Evolutionary conservation across 257 asterid species (phyloP), one percentile per base, ranked within the genome.

Genomic region (Penstemon newberryi): DNA sequence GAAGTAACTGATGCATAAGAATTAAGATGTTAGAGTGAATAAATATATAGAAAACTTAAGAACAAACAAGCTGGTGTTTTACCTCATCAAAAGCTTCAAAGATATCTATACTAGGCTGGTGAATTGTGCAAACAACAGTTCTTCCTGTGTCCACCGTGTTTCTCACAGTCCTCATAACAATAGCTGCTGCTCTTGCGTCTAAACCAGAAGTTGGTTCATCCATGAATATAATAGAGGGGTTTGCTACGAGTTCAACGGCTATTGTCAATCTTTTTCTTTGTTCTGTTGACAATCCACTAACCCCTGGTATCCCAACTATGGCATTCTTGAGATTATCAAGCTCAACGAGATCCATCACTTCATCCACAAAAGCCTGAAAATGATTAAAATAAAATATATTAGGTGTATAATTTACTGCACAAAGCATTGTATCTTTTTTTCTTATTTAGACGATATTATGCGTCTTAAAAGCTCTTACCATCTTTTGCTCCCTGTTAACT

Each of bases 51-150:
- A 55, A 55, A 18, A 55, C 37, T 15, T 55, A 18, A 55, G 36
- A 13, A 13, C 8, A n/a, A 36, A 58, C 0, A 38, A 38, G 47
- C 33, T 36, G 3, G 18, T 4, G 5, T 47, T 11, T 45, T 68
- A 75, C 80, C 80, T 75, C 80, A 53, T 70, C 76, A 65, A 75
- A 75, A 53, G 76, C 73, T 66, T 75, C 80, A 70, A 75, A 75
- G 59, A 75, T 75, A 44, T 75, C 73, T 2, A 65, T 75, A 44
- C 80, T 75, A 41, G 80, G 80, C 64, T 75, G 80, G 41, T 75
- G 80, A 65, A 75, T 75, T 10, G 80, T 75, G 67, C 80, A 75
- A 8, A 75, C 80, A 50, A 75, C 70, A 43, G 80, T 75, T 71
- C 80, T 75, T 51, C 80, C 80, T 6, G 80, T 75, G 52, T 75